Evolutionary conservation across 495 filamentous ascomycete genomes (phyloP).

Genomic region (Mytilinidion resinicola): DNA sequence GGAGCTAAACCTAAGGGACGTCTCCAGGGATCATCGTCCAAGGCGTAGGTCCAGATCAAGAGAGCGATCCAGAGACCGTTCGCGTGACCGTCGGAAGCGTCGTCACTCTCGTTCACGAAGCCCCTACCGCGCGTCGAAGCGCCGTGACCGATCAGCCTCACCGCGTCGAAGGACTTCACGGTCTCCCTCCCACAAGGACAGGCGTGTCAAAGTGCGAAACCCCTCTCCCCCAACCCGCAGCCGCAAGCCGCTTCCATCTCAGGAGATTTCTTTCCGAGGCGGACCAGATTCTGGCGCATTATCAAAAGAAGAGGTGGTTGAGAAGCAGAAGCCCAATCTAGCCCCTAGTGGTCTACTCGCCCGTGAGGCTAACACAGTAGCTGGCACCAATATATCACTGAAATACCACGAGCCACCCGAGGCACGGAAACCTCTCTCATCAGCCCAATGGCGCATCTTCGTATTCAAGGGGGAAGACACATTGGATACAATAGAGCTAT

Average conservation of each 20-base stretch:
- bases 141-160: conserved; percentile 5
- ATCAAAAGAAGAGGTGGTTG: not conserved
- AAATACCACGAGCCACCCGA: conserved; percentile 97
- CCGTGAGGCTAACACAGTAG: conserved; percentile 78
- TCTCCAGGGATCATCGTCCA: not conserved
- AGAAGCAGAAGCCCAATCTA: conserved; percentile 72
- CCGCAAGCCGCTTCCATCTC: conserved; percentile 33
- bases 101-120: conserved; percentile 9
- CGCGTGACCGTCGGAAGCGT: conserved; percentile 6
- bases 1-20: conserved; percentile 4
- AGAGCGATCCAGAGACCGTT: conserved; percentile 4
- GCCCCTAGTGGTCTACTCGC: conserved; percentile 73
- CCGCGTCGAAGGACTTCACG: not conserved
- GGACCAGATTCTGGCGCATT: conserved; percentile 1
- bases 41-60: conserved; percentile 4
- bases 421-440: conserved; percentile 75
- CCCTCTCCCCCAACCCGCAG: conserved; percentile 20
- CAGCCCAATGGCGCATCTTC: conserved; percentile 81
- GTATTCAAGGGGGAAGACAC: conserved; percentile 83
- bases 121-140: conserved; percentile 10
- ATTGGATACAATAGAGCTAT: conserved; percentile 71
- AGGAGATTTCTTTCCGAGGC: conserved; percentile 35
- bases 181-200: conserved; percentile 10
- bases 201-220: conserved; percentile 3
- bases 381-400: conserved; percentile 60